Evolutionary conservation across 306 rosid genomes (phyloP), one percentile per base, ranked within the genome.

Genomic region (Carpinus fangiana): DNA sequence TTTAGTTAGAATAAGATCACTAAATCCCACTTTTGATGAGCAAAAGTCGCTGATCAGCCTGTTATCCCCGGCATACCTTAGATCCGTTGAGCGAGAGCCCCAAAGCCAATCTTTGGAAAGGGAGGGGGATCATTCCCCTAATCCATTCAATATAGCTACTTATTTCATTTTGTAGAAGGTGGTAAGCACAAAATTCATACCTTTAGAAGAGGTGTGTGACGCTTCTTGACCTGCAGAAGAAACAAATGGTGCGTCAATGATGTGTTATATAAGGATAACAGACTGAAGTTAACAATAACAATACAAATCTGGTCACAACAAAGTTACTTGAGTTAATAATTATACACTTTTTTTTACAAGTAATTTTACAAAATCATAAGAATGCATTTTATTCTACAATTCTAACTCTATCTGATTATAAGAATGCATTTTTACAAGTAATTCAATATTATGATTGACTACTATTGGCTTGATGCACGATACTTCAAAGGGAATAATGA

Each of bases 211-310:
- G 87, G 86, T 28, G 82, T 73, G 16, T 87, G 79, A 45, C 73
- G 84, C 74, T 82, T 81, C 85, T 73, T 84, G 79, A 76, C 78
- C 88, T 81, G 88, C 80, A 75, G 31, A 16, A 43, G 2, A 53
- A 21, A 26, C 13, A 59, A 9, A 20, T 4, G 14, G 38, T 38
- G 5, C 7, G 64, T 55, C 53, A 45, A 47, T 14, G 36, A 14
- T 17, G 57, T 34, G 3, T 47, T 53, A 41, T 43, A 45, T 31
- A 28, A 43, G 4, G 12, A 28, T 12, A 31, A 31, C 34, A 31
- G 34, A 31, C 34, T 31, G 34, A 31, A 31, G 34, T 2, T 2
- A 31, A 31, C 34, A 31, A 31, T 5, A 9, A 65, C 50, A 36
- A 65, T 17, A 17, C 3, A 66, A 66, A 66, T 9, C 13, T n/a